These are phyloP conservation scores for Metarhizium humberi DNA, from an alignment of 2,329 filamentous ascomycete species.

Conservation along the genomic window DNA sequence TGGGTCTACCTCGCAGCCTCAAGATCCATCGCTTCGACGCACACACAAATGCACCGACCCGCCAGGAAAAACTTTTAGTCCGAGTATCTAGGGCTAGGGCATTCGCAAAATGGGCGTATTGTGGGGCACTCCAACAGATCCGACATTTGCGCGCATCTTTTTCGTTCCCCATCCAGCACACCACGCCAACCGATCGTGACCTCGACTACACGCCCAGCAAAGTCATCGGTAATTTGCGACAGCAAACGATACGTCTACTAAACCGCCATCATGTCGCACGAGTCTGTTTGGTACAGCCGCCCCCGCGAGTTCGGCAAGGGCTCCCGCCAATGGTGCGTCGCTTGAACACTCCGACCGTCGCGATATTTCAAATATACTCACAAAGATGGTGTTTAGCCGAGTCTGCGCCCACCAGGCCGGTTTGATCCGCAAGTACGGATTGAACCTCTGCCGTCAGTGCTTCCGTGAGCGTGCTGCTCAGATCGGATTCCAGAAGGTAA, in stretches of 20 bases:
- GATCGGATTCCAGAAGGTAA: slow-evolving; percentile 66
- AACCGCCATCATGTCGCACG: slow-evolving; percentile 56
- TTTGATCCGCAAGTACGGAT: slow-evolving; percentile 99
- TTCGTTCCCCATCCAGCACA: not conserved
- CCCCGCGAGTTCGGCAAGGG: slow-evolving; percentile 97
- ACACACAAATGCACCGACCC: too few species aligned
- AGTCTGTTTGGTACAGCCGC: slow-evolving; percentile 98
- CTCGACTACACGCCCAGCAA: not conserved
- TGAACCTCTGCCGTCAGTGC: slow-evolving; percentile 79
- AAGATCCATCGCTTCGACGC: too few species aligned
- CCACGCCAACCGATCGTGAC: not conserved
- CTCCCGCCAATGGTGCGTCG: slow-evolving; percentile 75
- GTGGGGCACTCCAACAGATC: not conserved
- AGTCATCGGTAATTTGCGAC: not conserved
- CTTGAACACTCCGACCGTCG: not conserved
- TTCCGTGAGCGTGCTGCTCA: slow-evolving; percentile 66
- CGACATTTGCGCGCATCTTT: not conserved
- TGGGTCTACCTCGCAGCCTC: too few species aligned
- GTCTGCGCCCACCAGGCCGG: slow-evolving; percentile 88
- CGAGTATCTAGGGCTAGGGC: not conserved
- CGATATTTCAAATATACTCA: not conserved
- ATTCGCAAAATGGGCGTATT: not conserved
- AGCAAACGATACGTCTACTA: slow-evolving; percentile 5
- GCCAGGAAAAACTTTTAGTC: not conserved
- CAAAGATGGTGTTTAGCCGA: slow-evolving; percentile 34